Base-by-base conservation (phyloP, 2,329 filamentous ascomycete species). In the Laburnicola sp. region DNA sequence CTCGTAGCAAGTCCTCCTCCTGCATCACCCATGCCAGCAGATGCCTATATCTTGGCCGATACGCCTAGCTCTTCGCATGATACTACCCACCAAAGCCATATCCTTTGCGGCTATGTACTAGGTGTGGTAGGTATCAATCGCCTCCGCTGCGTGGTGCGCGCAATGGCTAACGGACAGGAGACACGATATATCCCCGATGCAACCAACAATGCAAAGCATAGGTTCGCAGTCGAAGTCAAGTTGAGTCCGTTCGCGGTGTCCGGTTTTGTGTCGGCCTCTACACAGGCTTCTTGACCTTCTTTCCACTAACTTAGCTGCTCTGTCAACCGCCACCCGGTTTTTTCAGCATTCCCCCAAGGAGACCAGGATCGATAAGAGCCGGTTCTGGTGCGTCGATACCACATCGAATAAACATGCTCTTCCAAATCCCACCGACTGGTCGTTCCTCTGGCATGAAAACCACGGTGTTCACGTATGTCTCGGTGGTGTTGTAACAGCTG, bases 361-460 rank as follows among this genome's bases (percentile, higher is more conserved):
- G 51, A 26, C 54, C 53, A 6, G 65, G 66, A 51, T 71, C 64
- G 47, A 70, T 47, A 42, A 70, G 53, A 40, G 56, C 62, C 11
- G 63, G 62, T 37, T 67, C 64, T 3, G 64, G 59, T 11, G 62
- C 63, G 6, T 68, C 63, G 5, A 71, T 58, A 21, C 68, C 67
- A 53, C 69, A 72, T 26, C 53, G 63, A 3, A 71, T 62, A 30
- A 48, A 69, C 68, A 72, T 71, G 49, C 68, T 72, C 35, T 50
- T 66, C 69, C 69, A 72, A 6, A 65, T 47, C 8, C 63, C 68
- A 4, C 68, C 69, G 2, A 68, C 63, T 6, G 64, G 45, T 30
- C 66, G 59, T 44, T 70, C 67, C 34, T 73, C 70, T 2, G 68
- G 68, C 65, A 71, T 69, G 48, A 71, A 71, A 0, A 71, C 68